Evolutionary conservation across 257 asterid genomes (phyloP), one percentile per base, ranked within the genome.

Genomic region (Solanum virginianum): DNA sequence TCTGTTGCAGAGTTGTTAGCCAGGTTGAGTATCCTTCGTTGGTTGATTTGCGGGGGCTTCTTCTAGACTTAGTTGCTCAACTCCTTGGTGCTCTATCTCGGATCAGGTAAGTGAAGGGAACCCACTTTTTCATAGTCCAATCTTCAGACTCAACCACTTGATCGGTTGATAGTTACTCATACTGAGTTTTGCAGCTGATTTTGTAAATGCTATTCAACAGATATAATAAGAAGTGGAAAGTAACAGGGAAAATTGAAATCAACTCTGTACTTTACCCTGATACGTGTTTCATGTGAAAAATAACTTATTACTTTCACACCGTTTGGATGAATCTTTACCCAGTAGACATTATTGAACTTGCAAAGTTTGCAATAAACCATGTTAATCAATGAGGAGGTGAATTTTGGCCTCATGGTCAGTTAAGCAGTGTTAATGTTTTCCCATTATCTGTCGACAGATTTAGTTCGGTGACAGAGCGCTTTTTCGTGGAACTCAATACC

Each of bases 21-120:
- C 99, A 95, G 91, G 95, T 94, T 36, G 98, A 97, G 71, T 95
- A 97, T 89, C 99, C 99, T 89, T 97, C 99, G 43, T 93, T 97
- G 89, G 98, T 97, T 89, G 99, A 97, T 92, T 92, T 97, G 89
- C 93, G 99, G 90, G 98, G 99, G 87, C 98, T 97, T 90, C 97
- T 97, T 85, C 93, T 97, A 89, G 99, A 97, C 91, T 91, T 97
- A 81, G 99, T 95, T 54, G 99, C 99, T n/a, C 99, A 97, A 87
- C 98, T 97, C 65, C 98, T 97, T 82, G 98, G 99, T 85, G 99
- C 98, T 87, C 89, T 97, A 74, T 97, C 99, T 66, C 96, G 95
- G 87, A 95, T 97, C 91, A 93, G 99, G 99, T 93, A 88, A 89
- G 77, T 84, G 72, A 80, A 71, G 86, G 81, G 11, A 75, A 79